phyloP scores from a whole-genome alignment of 2,329 filamentous ascomycete species.

The Cladosporium oxysporum region DNA sequence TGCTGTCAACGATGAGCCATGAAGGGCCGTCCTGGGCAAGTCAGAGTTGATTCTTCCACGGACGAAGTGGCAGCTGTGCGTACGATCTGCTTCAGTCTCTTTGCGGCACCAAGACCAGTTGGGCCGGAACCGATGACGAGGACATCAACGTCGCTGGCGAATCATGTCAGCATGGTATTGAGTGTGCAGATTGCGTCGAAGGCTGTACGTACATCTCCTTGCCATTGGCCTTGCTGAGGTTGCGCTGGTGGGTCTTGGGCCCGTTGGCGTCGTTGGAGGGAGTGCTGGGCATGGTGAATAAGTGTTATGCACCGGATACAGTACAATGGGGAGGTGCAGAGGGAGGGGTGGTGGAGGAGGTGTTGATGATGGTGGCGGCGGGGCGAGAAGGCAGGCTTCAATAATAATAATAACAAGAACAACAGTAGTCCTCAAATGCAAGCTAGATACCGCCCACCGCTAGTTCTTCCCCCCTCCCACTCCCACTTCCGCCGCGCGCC shows the following conservation, averaged over 20 bases:
- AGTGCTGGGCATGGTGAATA: not conserved
- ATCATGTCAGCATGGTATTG: constrained; percentile 3
- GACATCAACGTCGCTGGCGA: constrained; percentile 81
- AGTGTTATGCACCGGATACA: not conserved
- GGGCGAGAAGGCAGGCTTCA: not conserved
- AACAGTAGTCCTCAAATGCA: constrained; percentile 3
- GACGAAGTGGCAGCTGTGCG: constrained; percentile 35
- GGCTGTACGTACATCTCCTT: constrained; percentile 34
- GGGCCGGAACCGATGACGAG: constrained; percentile 97
- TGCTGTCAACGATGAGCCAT: constrained; percentile 94
- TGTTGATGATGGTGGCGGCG: constrained; percentile 11
- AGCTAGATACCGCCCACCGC: constrained; percentile 16
- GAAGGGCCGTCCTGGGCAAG: constrained; percentile 75
- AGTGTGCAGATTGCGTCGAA: not conserved
- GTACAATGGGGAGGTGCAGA: constrained; percentile 5
- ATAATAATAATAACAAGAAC: not conserved
- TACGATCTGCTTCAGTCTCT: constrained; percentile 96
- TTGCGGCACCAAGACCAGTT: constrained; percentile 95
- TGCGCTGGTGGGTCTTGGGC: constrained; percentile 30
- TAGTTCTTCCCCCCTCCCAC: not conserved
- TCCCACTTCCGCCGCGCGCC: constrained; percentile 13
- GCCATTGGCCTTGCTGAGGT: constrained; percentile 38
- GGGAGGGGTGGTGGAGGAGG: constrained; percentile 1
- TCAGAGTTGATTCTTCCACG: constrained; percentile 7
- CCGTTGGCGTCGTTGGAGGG: constrained; percentile 14